Percentiles rank a stretch among this genome's conserved stretches.
Conservation (phyloP, 257 asterid genomes). For the Gynochthodes officinalis region DNA sequence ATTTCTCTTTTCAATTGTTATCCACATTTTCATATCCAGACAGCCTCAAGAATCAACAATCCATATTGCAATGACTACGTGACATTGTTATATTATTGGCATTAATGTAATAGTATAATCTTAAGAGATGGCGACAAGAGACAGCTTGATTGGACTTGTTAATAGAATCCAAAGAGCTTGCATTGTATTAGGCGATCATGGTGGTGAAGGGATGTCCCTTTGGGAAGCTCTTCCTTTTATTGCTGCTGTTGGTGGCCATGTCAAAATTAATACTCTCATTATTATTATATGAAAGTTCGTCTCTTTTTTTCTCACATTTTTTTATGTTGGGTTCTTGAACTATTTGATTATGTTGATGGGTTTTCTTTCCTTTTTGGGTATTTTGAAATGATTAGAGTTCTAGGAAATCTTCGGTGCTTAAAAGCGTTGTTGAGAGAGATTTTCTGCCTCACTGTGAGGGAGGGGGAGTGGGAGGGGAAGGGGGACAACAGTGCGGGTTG, state of each 20-base stretch:
- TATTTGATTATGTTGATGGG: neutral
- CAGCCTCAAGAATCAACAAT: neutral
- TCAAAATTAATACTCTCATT: constrained; percentile 8
- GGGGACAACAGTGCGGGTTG: too few species aligned
- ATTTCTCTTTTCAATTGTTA: neutral
- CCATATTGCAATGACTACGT: neutral
- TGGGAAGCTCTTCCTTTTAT: constrained; percentile 99
- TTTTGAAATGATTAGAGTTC: constrained; percentile 56
- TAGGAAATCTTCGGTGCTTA: constrained; percentile 93
- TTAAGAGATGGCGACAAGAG: constrained; percentile 77
- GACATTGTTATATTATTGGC: neutral
- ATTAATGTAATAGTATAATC: neutral
- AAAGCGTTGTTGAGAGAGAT: constrained; percentile 97
- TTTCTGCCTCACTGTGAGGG: constrained; percentile 97
- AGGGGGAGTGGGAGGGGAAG: too few species aligned
- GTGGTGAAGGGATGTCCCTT: constrained; percentile 94
- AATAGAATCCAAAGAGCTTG: constrained; percentile 90
- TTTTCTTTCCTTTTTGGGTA: constrained; percentile 2
- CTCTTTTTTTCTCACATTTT: neutral
- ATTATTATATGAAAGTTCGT: neutral
- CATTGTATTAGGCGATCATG: constrained; percentile 98
- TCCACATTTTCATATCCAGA: neutral
- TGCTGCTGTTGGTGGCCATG: constrained; percentile 99
- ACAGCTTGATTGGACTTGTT: constrained; percentile 90
- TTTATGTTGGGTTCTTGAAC: neutral